phyloP scores from a whole-genome alignment of 176 grass and related monocot species.

The Metroxylon sagu region DNA sequence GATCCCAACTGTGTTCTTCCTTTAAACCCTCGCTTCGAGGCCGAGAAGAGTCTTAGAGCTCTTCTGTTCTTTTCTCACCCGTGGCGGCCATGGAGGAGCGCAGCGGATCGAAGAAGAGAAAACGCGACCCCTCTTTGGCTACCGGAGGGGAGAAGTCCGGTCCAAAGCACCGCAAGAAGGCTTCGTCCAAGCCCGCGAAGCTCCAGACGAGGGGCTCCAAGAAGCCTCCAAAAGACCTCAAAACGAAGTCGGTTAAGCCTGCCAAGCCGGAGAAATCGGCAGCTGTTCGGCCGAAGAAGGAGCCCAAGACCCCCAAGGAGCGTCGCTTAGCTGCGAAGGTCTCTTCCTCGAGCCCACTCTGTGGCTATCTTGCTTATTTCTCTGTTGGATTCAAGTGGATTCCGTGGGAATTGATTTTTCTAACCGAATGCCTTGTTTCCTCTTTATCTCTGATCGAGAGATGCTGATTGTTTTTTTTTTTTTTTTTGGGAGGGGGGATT shows the following conservation, averaged over 20 bases:
- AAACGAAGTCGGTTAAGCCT: too few relatives aligned
- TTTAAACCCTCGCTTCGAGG: background rate
- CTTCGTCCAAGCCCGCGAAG: background rate
- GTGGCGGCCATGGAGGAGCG: background rate
- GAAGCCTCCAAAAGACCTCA: too few relatives aligned
- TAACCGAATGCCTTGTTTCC: too few relatives aligned
- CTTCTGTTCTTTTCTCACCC: background rate
- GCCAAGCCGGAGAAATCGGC: background rate
- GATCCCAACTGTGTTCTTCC: too few relatives aligned
- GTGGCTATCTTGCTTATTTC: background rate
- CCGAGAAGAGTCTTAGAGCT: background rate
- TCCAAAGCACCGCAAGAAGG: background rate
- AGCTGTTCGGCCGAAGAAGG: background rate
- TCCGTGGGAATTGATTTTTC: background rate
- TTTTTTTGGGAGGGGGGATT: too few relatives aligned
- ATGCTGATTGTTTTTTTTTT: too few relatives aligned
- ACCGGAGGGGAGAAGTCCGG: background rate
- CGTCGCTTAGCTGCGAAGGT: slow-evolving; percentile 11
- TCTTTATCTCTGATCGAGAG: too few relatives aligned
- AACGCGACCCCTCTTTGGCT: background rate
- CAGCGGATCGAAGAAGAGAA: slow-evolving; percentile 1
- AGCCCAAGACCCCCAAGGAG: background rate
- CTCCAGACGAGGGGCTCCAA: too few relatives aligned
- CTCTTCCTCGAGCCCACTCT: background rate
- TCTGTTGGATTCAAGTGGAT: background rate